phyloP scores from a whole-genome alignment of 768 basidiomycete species.

The Podaxis carcinomalis region DNA sequence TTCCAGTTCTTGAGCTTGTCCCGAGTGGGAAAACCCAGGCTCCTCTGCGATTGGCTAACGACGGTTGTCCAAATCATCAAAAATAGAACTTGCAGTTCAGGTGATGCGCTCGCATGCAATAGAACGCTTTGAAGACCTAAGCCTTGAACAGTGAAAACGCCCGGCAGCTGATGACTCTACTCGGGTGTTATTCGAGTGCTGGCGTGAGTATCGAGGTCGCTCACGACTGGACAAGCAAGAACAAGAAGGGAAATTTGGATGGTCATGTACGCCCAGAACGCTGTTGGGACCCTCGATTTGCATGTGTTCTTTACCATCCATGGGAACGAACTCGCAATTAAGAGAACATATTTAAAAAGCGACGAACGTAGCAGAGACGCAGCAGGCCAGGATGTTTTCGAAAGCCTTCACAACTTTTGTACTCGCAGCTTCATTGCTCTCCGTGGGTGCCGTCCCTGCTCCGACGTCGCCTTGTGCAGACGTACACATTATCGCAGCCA shows the following conservation, averaged over 20 bases:
- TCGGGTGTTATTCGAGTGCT: not conserved
- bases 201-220: not conserved
- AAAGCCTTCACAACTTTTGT: constrained; percentile 4
- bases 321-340: not conserved
- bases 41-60: not conserved
- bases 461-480: constrained; percentile 21
- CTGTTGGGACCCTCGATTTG: not conserved
- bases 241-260: not conserved
- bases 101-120: constrained; percentile 9
- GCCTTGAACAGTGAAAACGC: not conserved
- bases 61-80: not conserved
- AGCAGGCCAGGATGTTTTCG: constrained; percentile 8
- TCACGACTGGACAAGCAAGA: constrained; percentile 2
- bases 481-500: constrained; percentile 25
- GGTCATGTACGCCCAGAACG: not conserved
- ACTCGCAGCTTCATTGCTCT: constrained; percentile 2
- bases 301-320: not conserved
- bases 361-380: not conserved
- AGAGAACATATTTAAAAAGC: not conserved
- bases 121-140: not conserved
- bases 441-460: constrained; percentile 16
- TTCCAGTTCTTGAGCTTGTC: not conserved
- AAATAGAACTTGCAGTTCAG: not conserved
- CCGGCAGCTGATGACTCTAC: not conserved
- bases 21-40: not conserved